These are phyloP conservation scores for Trametes villosa DNA, from an alignment of 768 basidiomycete species.

Conservation along the genomic window DNA sequence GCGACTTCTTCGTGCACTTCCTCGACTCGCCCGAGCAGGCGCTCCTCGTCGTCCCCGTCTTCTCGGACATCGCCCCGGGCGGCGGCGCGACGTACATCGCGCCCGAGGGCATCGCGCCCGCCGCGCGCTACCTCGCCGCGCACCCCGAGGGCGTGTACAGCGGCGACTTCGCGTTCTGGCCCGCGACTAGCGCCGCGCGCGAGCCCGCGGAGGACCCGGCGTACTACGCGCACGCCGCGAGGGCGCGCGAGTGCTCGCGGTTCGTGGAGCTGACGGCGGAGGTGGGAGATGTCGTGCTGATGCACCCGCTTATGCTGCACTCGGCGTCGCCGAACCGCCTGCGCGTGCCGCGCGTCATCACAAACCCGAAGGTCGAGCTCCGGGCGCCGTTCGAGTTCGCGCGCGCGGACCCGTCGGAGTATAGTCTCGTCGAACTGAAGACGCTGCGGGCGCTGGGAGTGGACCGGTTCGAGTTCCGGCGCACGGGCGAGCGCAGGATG, in stretches of 20 bases:
- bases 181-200: conserved; percentile 49
- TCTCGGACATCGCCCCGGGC: conserved; percentile 54
- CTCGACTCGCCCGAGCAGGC: conserved; percentile 71
- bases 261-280: conserved; percentile 63
- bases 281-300: conserved; percentile 62
- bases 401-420: conserved; percentile 48
- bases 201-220: conserved; percentile 49
- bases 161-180: conserved; percentile 47
- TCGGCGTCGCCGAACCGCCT: conserved; percentile 64
- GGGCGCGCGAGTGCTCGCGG: conserved; percentile 45
- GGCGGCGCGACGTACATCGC: conserved; percentile 67
- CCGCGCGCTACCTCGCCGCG: conserved; percentile 53
- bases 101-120: conserved; percentile 55
- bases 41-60: conserved; percentile 63
- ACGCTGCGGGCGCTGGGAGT: conserved; percentile 58
- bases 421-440: conserved; percentile 62
- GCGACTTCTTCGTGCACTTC: conserved; percentile 64
- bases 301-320: conserved; percentile 70
- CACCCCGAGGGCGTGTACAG: conserved; percentile 59
- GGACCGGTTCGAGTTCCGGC: conserved; percentile 49
- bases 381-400: conserved; percentile 58
- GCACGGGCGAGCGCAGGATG: conserved; percentile 50
- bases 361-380: conserved; percentile 64
- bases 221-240: conserved; percentile 50
- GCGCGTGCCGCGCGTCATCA: conserved; percentile 63